Conservation (phyloP, 179 eudicot genomes). For the Spinacia oleracea region DNA sequence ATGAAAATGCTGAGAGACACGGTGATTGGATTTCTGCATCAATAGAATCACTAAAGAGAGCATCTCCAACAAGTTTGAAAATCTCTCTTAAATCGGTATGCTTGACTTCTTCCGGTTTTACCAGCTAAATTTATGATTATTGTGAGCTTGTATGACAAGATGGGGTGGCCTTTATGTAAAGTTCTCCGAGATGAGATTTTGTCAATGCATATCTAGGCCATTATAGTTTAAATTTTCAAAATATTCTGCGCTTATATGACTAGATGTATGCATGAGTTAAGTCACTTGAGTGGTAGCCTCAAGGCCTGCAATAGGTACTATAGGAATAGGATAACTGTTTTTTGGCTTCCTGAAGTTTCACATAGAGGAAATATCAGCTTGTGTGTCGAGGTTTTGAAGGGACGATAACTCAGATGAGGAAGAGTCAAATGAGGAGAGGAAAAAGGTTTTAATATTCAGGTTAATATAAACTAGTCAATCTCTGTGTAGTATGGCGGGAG, state of each 20-base stretch:
- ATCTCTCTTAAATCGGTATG: constrained; percentile 75
- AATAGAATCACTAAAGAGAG: constrained; percentile 59
- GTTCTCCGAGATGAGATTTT: neutral
- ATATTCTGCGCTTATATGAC: neutral
- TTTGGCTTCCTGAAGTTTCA: neutral
- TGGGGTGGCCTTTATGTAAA: neutral
- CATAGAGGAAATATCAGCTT: neutral
- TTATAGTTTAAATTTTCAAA: neutral
- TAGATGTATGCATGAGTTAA: neutral
- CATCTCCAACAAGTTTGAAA: constrained; percentile 85
- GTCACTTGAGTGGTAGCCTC: neutral
- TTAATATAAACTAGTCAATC: neutral
- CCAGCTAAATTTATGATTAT: neutral
- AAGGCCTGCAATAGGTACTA: neutral
- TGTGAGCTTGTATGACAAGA: constrained; percentile 1
- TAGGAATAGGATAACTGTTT: no score
- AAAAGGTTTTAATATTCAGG: neutral
- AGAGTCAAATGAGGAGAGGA: neutral
- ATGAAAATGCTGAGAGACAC: constrained; percentile 38
- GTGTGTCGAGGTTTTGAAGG: neutral
- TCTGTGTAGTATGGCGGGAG: neutral
- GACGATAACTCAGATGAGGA: neutral
- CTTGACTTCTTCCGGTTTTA: neutral
- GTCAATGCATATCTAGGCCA: neutral
- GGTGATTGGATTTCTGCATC: constrained; percentile 68